Percentiles rank a stretch among this genome's conserved stretches.
Conservation (phyloP, 2,329 filamentous ascomycete genomes). For the Cyphellophora europaea region DNA sequence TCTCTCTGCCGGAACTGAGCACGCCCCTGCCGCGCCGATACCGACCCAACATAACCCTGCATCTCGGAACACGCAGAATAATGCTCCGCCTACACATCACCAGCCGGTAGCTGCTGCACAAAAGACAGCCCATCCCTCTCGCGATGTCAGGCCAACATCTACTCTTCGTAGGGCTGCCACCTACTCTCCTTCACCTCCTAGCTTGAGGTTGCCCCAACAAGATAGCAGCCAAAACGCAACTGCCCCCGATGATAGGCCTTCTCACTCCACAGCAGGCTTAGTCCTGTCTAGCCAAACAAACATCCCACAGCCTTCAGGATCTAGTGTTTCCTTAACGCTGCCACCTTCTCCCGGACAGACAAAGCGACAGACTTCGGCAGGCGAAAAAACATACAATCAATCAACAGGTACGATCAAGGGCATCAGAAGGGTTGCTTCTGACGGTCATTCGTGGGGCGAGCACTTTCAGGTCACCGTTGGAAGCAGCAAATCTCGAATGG, state of each 20-base stretch:
- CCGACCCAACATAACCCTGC: too few relatives aligned
- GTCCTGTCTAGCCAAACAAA: too few relatives aligned
- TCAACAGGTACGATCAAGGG: constrained; percentile 11
- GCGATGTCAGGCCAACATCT: constrained; percentile 1
- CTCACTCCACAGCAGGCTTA: too few relatives aligned
- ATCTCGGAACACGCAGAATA: too few relatives aligned
- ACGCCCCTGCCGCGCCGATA: constrained; percentile 27
- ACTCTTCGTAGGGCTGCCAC: neutral
- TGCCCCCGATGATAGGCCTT: constrained; percentile 2
- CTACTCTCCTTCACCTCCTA: constrained; percentile 22
- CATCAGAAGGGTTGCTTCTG: constrained; percentile 14
- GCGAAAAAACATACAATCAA: constrained; percentile 12
- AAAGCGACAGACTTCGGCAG: too few relatives aligned
- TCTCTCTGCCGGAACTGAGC: constrained; percentile 36
- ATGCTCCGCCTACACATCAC: too few relatives aligned
- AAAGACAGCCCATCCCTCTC: neutral
- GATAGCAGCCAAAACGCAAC: neutral
- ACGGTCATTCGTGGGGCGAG: constrained; percentile 14
- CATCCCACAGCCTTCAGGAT: too few relatives aligned
- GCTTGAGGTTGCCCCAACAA: neutral
- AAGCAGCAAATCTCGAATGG: constrained; percentile 3
- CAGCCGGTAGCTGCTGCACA: neutral
- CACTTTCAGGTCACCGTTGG: constrained; percentile 14
- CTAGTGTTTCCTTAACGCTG: too few relatives aligned
- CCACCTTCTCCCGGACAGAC: too few relatives aligned